phyloP scores from a whole-genome alignment of 2,329 filamentous ascomycete species.

The Xylariomycetidae sp. region DNA sequence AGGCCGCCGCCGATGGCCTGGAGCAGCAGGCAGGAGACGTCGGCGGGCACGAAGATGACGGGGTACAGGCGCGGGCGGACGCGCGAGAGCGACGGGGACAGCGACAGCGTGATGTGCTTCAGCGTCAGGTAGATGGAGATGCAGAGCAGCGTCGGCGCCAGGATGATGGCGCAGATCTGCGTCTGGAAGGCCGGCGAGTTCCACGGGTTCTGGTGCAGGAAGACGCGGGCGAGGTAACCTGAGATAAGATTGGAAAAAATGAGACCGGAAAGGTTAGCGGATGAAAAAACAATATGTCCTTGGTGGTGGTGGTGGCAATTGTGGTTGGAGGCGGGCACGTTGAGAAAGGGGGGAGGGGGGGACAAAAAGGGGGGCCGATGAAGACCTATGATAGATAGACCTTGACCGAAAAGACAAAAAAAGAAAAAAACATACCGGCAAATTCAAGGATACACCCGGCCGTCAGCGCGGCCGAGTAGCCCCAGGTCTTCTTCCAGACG shows the following conservation, averaged over 20 bases:
- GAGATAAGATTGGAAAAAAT: no score
- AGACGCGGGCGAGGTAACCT: slow-evolving; percentile 50
- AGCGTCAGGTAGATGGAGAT: slow-evolving; percentile 61
- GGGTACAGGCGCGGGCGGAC: slow-evolving; percentile 49
- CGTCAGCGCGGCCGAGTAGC: slow-evolving; percentile 45
- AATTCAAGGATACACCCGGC: slow-evolving; percentile 48
- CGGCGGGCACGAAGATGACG: slow-evolving; percentile 54
- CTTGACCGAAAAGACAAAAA: not conserved
- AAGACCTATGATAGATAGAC: not conserved
- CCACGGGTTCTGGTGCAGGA: slow-evolving; percentile 51
- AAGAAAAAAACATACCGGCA: slow-evolving; percentile 34
- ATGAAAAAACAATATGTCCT: no score
- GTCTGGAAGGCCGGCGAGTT: slow-evolving; percentile 49
- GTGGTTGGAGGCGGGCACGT: not conserved
- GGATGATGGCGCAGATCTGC: slow-evolving; percentile 56
- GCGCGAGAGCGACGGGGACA: slow-evolving; percentile 46
- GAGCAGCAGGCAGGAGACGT: slow-evolving; percentile 53
- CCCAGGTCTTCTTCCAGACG: slow-evolving; percentile 50
- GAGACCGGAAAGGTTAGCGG: no score
- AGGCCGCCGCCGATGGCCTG: slow-evolving; percentile 56
- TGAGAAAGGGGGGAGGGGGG: no score
- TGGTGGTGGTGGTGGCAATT: slow-evolving; percentile 15
- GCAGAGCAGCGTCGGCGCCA: slow-evolving; percentile 57
- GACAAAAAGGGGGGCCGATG: no score
- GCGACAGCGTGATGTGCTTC: slow-evolving; percentile 50